Percentiles rank a stretch among this genome's conserved stretches.
phyloP scores from a whole-genome alignment of 352 stramenopile species.

The Phytopythium vexans region DNA sequence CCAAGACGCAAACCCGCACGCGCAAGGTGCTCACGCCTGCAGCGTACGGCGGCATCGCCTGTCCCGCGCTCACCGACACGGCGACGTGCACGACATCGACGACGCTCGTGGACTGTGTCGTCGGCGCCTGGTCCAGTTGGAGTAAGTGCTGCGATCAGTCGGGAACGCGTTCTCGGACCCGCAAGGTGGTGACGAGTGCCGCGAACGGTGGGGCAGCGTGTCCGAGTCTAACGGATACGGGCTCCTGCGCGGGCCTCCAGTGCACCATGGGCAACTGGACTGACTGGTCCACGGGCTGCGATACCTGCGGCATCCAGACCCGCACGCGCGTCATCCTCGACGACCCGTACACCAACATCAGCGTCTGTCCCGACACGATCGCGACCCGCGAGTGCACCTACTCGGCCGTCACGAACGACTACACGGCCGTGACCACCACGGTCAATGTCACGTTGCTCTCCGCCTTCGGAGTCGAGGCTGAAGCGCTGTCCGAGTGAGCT shows the following conservation, averaged over 20 bases:
- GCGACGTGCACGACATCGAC: conserved; percentile 37
- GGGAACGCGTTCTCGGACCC: conserved; percentile 26
- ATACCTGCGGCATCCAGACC: conserved; percentile 35
- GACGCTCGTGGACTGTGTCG: conserved; percentile 36
- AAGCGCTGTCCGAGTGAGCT: conserved; percentile 16
- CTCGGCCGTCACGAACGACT: conserved; percentile 27
- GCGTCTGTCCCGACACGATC: conserved; percentile 15
- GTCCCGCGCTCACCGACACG: conserved; percentile 32
- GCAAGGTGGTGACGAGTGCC: conserved; percentile 32
- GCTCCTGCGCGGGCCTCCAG: conserved; percentile 35
- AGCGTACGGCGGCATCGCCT: conserved; percentile 34
- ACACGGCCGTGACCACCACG: conserved; percentile 5
- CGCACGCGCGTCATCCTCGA: conserved; percentile 30
- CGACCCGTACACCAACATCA: conserved; percentile 31
- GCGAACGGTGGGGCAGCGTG: conserved; percentile 36
- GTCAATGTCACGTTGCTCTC: conserved; percentile 5
- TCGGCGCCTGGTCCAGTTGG: conserved; percentile 44
- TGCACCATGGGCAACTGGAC: conserved; percentile 49
- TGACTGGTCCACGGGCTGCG: conserved; percentile 47
- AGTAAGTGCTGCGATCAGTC: conserved; percentile 37
- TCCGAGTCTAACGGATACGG: conserved; percentile 26
- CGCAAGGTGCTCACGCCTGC: conserved; percentile 26
- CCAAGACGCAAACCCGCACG: conserved; percentile 22
- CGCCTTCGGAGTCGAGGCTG: conserved; percentile 15
- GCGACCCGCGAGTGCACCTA: conserved; percentile 35